Base-by-base conservation (phyloP, 1,139 yeast genomes). In the Pichia sp. region DNA sequence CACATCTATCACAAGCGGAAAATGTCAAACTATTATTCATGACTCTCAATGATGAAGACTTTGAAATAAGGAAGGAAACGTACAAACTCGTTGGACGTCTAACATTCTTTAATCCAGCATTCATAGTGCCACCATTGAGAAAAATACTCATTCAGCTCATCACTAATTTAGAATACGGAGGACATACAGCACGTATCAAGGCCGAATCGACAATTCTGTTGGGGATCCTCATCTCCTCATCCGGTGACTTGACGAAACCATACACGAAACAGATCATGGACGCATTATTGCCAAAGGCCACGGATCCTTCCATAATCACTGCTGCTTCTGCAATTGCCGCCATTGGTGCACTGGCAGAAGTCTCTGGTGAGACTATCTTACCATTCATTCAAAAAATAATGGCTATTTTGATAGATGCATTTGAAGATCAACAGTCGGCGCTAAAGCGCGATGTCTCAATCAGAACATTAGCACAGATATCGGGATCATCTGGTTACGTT, bases 1-100 rank as follows among this genome's bases (percentile, higher is more conserved):
- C 96, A 0, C 98, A 91, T 51, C 62, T 93, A 31, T 85, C 96
- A 0, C 97, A 91, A 57, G 94, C 96, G 0, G 94, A 83, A 45
- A 88, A 87, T 53, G 93, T 88, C 17, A 69, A 87, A 39, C 61
- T 88, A 21, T 63, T 93, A 25, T 85, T 91, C 52, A 84, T 88
- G 67, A 93, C 96, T 0, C 64, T 91, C 38, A 85, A 93, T 53
- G 99, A 93, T 59, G 98, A 88, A 56, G 75, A 74, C 1, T 93
- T 91, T 55, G 75, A 74, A 11, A 85, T 91, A 17, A 72, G 96
- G 35, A 77, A 82, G 50, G 82, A 76, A n/a, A 82, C 96, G 0
- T 74, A 88, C 29, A 69, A 70, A 32, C 72, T 88, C 8, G 74
- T 91, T 40, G 97, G 98, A 2, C 70, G 96, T 39, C 62, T 93